Percentiles rank a stretch among this genome's conserved stretches.
phyloP scores from a whole-genome alignment of 2,329 filamentous ascomycete species.

The Albifimbria verrucaria region DNA sequence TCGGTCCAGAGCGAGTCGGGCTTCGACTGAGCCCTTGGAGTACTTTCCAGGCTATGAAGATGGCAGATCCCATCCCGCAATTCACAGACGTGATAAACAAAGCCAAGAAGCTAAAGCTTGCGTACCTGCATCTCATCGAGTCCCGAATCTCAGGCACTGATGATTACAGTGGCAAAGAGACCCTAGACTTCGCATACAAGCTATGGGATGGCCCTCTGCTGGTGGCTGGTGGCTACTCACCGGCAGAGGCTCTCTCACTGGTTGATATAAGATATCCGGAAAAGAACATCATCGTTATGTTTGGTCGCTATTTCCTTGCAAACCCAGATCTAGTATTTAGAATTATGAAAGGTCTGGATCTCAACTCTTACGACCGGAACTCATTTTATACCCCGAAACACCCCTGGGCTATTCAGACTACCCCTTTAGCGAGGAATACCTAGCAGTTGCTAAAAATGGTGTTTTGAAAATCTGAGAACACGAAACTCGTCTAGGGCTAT shows the following conservation, averaged over 20 bases:
- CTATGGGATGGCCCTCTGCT: slow-evolving; percentile 30
- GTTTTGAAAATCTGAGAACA: too few relatives aligned
- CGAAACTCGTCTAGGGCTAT: too few relatives aligned
- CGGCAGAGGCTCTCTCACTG: slow-evolving; percentile 16
- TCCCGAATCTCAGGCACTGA: slow-evolving; percentile 44
- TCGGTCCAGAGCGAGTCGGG: slow-evolving; percentile 50
- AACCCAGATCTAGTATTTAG: not conserved
- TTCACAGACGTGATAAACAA: slow-evolving; percentile 55
- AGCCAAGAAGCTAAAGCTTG: slow-evolving; percentile 49
- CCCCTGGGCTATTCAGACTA: not conserved
- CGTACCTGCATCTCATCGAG: slow-evolving; percentile 62
- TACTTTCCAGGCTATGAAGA: slow-evolving; percentile 60
- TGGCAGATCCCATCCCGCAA: slow-evolving; percentile 60
- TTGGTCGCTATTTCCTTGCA: not conserved
- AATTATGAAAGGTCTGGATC: not conserved
- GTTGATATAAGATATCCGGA: slow-evolving; percentile 27
- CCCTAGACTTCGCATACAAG: slow-evolving; percentile 29
- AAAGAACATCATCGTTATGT: slow-evolving; percentile 15
- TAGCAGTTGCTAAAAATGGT: too few relatives aligned
- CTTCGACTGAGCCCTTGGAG: slow-evolving; percentile 61
- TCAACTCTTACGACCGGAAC: not conserved
- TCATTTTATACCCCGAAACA: not conserved
- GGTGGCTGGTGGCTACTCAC: slow-evolving; percentile 30
- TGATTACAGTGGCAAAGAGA: slow-evolving; percentile 33
- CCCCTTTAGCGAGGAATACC: not conserved